Evolutionary conservation across 345 rosid species (phyloP).

Genomic region (Aquilaria sinensis): DNA sequence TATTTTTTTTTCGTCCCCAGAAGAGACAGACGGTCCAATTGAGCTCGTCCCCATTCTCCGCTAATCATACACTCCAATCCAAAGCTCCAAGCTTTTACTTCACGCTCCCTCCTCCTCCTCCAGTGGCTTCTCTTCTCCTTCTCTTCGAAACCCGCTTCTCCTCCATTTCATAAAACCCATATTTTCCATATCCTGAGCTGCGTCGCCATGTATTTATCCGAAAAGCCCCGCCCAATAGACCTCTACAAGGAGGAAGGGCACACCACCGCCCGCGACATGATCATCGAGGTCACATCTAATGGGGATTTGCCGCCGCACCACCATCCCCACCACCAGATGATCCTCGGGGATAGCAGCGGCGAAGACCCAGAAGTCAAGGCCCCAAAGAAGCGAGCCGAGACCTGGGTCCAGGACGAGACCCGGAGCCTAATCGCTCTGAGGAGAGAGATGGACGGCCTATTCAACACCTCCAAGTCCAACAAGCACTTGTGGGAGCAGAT

Average conservation of each 20-base stretch:
- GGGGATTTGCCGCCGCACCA: slow-evolving; percentile 54
- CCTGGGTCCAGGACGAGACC: slow-evolving; percentile 98
- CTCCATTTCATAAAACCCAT: slow-evolving; percentile 5
- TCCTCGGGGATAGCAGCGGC: slow-evolving; percentile 80
- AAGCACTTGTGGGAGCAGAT: slow-evolving; percentile 98
- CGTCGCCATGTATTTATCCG: slow-evolving; percentile 64
- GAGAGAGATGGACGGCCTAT: slow-evolving; percentile 82
- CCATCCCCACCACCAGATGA: slow-evolving; percentile 52
- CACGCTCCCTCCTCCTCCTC: slow-evolving; percentile 19
- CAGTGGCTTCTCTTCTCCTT: slow-evolving; percentile 9
- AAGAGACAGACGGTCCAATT: slow-evolving; percentile 8
- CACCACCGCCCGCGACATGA: slow-evolving; percentile 55
- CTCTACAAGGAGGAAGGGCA: slow-evolving; percentile 70
- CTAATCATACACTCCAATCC: slow-evolving; percentile 13
- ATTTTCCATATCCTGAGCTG: not conserved
- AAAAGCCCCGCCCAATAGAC: slow-evolving; percentile 66
- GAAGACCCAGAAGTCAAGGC: slow-evolving; percentile 76
- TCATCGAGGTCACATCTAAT: slow-evolving; percentile 66
- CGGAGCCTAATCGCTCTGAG: slow-evolving; percentile 70
- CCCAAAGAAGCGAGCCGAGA: slow-evolving; percentile 97
- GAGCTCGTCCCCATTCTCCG: slow-evolving; percentile 12
- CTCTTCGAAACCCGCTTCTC: slow-evolving; percentile 5
- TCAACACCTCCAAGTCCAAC: slow-evolving; percentile 95
- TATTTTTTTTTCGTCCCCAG: too few species aligned
- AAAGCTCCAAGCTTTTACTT: slow-evolving; percentile 20